phyloP scores from a whole-genome alignment of 2,329 filamentous ascomycete species.

The Hymenoscyphus scutula region DNA sequence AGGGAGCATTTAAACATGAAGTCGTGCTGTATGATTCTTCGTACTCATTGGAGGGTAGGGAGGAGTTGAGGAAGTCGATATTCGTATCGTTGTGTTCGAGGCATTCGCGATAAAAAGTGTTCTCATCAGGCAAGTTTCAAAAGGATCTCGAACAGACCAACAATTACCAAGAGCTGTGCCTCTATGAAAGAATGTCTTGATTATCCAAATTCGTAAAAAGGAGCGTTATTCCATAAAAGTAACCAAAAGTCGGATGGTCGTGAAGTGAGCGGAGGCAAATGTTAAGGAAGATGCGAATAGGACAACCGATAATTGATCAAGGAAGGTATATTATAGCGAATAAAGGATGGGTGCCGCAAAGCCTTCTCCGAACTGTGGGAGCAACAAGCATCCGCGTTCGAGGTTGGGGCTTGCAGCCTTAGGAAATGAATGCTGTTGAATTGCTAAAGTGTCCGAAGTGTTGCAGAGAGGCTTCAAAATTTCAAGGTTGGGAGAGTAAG shows the following conservation, averaged over 20 bases:
- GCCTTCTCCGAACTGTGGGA: background rate
- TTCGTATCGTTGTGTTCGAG: background rate
- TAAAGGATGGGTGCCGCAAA: background rate
- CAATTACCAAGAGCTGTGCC: background rate
- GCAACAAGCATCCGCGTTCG: background rate
- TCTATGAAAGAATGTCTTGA: background rate
- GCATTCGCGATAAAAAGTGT: background rate
- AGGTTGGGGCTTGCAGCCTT: background rate
- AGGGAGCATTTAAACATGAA: background rate
- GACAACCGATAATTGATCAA: background rate
- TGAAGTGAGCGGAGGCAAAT: background rate
- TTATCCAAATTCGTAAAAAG: background rate
- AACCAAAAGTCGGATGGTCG: background rate
- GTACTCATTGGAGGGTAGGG: background rate
- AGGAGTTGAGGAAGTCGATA: background rate
- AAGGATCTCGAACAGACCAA: background rate
- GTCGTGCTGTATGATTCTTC: background rate
- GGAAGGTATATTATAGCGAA: background rate
- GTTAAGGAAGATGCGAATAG: background rate
- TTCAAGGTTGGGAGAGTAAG: no score
- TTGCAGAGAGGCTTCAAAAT: no score
- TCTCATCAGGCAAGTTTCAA: background rate
- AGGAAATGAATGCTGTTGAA: background rate
- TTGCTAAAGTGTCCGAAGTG: no score
- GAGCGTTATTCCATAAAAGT: background rate